Base-by-base conservation (phyloP, 139 green algal genomes). In the Picochlorum costavermella region DNA sequence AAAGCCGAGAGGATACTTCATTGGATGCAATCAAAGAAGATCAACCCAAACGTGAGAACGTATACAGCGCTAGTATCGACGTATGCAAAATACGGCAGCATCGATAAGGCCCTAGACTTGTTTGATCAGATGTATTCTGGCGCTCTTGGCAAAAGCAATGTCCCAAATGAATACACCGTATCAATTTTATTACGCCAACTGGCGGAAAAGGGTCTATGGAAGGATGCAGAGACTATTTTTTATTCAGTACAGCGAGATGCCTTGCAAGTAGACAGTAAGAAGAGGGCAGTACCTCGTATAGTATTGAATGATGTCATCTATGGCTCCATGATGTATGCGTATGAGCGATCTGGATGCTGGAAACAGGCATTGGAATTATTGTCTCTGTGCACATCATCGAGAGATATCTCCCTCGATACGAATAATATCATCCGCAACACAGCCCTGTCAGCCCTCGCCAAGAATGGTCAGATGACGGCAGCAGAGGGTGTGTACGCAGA, bases 151-250 rank as follows among this genome's bases (percentile, higher is more conserved):
- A 49, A 53, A 17, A 67, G 71, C 26, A 75, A 90, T 44, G 70
- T 84, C 72, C 88, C 88, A 55, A 95, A 95, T 61, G 83, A 85
- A 5, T 94, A 91, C 73, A 94, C 86, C 3, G 92, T 92, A 68
- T 84, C 74, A 45, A 74, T 84, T 1, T 69, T 94, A 56, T 64
- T 95, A 17, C 90, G 91, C 73, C 44, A 73, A 14, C 69, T 91
- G 69, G 87, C 83, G 0, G 84, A 95, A 65, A 73, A 86, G 58
- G 87, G 88, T 1, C 73, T 90, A 67, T 90, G 80, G 82, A 60
- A 84, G 73, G 63, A 91, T 37, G 88, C 88, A 6, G 87, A 95
- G 72, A 50, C 62, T 10, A 60, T 95, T 37, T 95, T 95, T 60
- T 30, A 16, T 2, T 74, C 84, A 50, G 70, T 95, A 36, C 86